Evolutionary conservation across 768 basidiomycete genomes (phyloP).

Genomic region (Boletus patriciae): DNA sequence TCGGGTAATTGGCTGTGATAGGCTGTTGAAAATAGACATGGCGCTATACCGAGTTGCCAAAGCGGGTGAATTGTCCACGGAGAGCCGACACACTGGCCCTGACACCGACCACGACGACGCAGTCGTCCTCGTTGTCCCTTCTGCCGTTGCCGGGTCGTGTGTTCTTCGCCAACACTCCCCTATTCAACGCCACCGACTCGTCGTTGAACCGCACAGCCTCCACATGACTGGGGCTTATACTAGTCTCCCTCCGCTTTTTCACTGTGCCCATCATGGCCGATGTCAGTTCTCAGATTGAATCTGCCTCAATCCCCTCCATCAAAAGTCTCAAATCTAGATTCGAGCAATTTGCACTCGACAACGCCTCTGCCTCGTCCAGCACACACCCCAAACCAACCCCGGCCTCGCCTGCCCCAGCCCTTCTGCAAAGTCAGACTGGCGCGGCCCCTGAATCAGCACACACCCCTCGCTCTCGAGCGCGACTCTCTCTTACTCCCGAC

Average conservation of each 20-base stretch:
- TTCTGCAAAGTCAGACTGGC: constrained; percentile 12
- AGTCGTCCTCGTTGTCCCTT: neutral
- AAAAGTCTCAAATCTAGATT: constrained; percentile 69
- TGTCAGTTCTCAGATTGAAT: constrained; percentile 44
- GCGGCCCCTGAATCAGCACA: constrained; percentile 30
- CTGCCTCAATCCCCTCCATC: constrained; percentile 59
- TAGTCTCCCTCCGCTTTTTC: neutral
- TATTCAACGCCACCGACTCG: neutral
- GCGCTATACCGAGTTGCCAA: constrained; percentile 15
- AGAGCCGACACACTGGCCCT: neutral
- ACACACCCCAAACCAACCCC: neutral
- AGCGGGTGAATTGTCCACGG: constrained; percentile 6
- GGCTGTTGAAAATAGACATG: constrained; percentile 8
- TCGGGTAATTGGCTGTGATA: neutral
- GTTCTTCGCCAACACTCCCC: neutral
- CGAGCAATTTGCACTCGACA: constrained; percentile 59
- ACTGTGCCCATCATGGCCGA: constrained; percentile 15
- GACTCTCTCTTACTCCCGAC: constrained; percentile 31
- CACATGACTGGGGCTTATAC: constrained; percentile 2
- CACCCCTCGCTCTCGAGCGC: constrained; percentile 44
- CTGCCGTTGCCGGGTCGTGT: neutral
- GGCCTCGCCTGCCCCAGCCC: neutral
- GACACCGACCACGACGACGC: constrained; percentile 13
- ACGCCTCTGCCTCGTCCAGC: constrained; percentile 16
- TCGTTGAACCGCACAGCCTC: constrained; percentile 1